A percentile compares a stretch with the other conserved stretches of the same genome.
Conservation (phyloP, 345 rosid species). For the Gossypium longicalyx region DNA sequence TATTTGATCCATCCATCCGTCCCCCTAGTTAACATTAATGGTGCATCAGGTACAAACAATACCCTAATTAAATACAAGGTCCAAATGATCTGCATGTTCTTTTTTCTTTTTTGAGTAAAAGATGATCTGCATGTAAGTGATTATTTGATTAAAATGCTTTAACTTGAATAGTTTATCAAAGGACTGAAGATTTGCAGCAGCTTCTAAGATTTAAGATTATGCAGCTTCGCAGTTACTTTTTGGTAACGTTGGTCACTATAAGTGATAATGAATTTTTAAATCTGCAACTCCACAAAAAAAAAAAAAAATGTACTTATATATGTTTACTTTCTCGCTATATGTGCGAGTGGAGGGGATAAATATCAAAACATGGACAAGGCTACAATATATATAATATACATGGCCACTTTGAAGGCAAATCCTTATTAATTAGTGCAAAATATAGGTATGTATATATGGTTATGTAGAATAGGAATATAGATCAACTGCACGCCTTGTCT, state of each 20-base stretch:
- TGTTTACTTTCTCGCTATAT: not conserved
- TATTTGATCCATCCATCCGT: too few species aligned
- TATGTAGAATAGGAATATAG: not conserved
- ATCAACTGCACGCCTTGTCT: slow-evolving; percentile 26
- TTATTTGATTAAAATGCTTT: too few species aligned
- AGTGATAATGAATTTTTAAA: not conserved
- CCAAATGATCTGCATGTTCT: not conserved
- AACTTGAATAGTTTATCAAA: not conserved
- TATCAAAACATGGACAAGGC: not conserved
- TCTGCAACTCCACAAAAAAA: not conserved
- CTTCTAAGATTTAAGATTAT: not conserved
- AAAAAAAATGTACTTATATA: not conserved
- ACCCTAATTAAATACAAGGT: not conserved
- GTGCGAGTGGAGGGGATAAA: not conserved
- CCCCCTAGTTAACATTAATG: too few species aligned
- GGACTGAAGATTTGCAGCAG: not conserved
- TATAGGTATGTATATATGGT: not conserved
- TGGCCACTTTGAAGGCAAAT: not conserved
- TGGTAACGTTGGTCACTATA: not conserved
- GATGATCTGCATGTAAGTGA: not conserved
- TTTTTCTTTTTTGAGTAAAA: too few species aligned
- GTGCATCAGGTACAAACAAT: too few species aligned
- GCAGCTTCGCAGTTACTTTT: not conserved
- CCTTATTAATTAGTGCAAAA: slow-evolving; percentile 14
- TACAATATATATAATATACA: not conserved